A percentile compares a stretch with the other conserved stretches of the same genome.
phyloP scores from a whole-genome alignment of 2,329 filamentous ascomycete genomes.

The Myriosclerotinia curreyana region DNA sequence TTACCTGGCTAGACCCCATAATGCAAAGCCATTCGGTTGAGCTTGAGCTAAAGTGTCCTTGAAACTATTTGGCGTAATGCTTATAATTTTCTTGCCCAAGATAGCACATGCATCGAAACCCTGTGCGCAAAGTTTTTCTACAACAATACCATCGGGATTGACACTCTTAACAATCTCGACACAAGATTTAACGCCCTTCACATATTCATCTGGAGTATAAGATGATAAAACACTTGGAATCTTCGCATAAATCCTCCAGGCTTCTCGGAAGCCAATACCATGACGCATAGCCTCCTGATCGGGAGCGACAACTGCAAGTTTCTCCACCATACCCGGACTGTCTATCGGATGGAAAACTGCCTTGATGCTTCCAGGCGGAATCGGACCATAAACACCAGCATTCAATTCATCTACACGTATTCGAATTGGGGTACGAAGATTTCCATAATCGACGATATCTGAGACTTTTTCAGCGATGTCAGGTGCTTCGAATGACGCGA shows the following conservation, averaged over 20 bases:
- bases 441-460: constrained; percentile 26
- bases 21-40: constrained; percentile 41
- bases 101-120: constrained; percentile 45
- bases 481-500: constrained; percentile 45
- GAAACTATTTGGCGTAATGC: constrained; percentile 47
- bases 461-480: constrained; percentile 42
- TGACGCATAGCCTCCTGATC: constrained; percentile 19
- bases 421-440: constrained; percentile 34
- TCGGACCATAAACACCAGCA: constrained; percentile 11
- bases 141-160: constrained; percentile 43
- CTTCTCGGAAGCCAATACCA: constrained; percentile 8
- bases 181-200: constrained; percentile 42
- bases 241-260: constrained; percentile 10
- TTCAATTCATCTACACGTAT: constrained; percentile 26
- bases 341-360: constrained; percentile 40
- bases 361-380: constrained; percentile 24
- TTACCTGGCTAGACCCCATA: constrained; percentile 44
- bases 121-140: constrained; percentile 46
- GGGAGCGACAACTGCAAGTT: constrained; percentile 35
- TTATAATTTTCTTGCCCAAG: constrained; percentile 38
- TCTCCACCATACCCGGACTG: constrained; percentile 39
- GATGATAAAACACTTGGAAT: constrained; percentile 35
- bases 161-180: constrained; percentile 42
- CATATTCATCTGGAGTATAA: constrained; percentile 44
- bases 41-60: constrained; percentile 43